A percentile compares a stretch with the other conserved stretches of the same genome.
Conservation (phyloP, 2,329 filamentous ascomycete species). For the Aspergillus ochraceus region DNA sequence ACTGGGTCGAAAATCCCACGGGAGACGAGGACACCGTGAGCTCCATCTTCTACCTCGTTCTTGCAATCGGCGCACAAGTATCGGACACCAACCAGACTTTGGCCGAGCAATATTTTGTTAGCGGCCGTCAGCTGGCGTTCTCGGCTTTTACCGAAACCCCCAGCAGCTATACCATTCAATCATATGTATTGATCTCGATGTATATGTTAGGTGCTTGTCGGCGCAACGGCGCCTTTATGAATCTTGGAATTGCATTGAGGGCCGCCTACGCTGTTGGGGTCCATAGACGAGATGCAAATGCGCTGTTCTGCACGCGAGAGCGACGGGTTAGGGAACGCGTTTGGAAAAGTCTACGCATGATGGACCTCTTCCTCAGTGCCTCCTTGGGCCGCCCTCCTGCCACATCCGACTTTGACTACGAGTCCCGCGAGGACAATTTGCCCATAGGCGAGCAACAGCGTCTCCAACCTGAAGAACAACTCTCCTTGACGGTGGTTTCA, state of each 20-base stretch:
- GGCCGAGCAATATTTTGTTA: conserved; percentile 50
- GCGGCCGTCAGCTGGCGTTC: conserved; percentile 47
- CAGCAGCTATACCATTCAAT: conserved; percentile 53
- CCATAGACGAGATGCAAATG: conserved; percentile 54
- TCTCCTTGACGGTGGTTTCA: conserved; percentile 50
- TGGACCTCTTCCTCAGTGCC: conserved; percentile 54
- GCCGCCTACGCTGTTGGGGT: conserved; percentile 55
- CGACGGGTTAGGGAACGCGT: conserved; percentile 48
- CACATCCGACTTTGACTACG: conserved; percentile 53
- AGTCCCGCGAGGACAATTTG: conserved; percentile 36
- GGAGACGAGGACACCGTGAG: conserved; percentile 44
- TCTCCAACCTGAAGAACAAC: conserved; percentile 36
- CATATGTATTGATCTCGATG: conserved; percentile 52
- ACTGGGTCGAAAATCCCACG: conserved; percentile 38
- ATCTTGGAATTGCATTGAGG: conserved; percentile 53
- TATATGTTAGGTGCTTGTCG: conserved; percentile 54
- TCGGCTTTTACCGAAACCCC: conserved; percentile 51
- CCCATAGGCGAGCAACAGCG: conserved; percentile 22
- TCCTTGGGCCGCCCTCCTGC: conserved; percentile 54
- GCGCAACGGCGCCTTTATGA: conserved; percentile 54
- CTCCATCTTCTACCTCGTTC: conserved; percentile 53
- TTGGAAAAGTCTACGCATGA: conserved; percentile 54
- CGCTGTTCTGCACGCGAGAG: conserved; percentile 47
- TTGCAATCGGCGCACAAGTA: conserved; percentile 51
- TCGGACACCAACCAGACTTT: conserved; percentile 40